Conservation (phyloP, 768 basidiomycete species). For the Goffeauzyma gilvescens region DNA sequence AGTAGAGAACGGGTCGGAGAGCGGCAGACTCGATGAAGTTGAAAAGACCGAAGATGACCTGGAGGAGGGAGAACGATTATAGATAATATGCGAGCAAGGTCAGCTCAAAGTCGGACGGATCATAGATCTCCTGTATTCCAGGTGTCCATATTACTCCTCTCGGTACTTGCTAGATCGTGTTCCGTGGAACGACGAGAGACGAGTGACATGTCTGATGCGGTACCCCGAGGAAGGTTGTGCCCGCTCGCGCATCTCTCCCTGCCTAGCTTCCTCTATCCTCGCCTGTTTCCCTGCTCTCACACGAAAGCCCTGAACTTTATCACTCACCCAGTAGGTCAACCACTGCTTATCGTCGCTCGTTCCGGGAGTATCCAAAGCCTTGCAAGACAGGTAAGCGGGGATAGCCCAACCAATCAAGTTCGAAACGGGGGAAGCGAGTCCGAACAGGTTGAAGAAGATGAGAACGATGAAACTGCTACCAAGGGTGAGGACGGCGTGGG, state of each 20-base stretch:
- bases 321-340: slow-evolving; percentile 73
- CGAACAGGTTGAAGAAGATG: slow-evolving; percentile 36
- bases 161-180: too few relatives aligned
- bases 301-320: not conserved
- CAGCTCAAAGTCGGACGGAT: not conserved
- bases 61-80: not conserved
- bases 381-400: slow-evolving; percentile 87
- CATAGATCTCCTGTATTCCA: too few relatives aligned
- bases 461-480: slow-evolving; percentile 34
- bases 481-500: slow-evolving; percentile 63
- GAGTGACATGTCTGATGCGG: too few relatives aligned
- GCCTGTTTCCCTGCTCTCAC: not conserved
- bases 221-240: too few relatives aligned
- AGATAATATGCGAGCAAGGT: not conserved
- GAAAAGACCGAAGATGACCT: slow-evolving; percentile 67
- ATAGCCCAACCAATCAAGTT: slow-evolving; percentile 87
- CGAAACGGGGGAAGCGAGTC: slow-evolving; percentile 76
- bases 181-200: too few relatives aligned
- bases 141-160: too few relatives aligned
- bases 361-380: slow-evolving; percentile 72
- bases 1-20: slow-evolving; percentile 67
- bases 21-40: slow-evolving; percentile 80
- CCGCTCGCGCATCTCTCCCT: too few relatives aligned
- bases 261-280: not conserved
- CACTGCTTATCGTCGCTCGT: slow-evolving; percentile 73